Percentiles rank a stretch among this genome's conserved stretches.
Evolutionary conservation across 805 yeast genomes (phyloP).

Genomic region (Cyberlindnera americana): DNA sequence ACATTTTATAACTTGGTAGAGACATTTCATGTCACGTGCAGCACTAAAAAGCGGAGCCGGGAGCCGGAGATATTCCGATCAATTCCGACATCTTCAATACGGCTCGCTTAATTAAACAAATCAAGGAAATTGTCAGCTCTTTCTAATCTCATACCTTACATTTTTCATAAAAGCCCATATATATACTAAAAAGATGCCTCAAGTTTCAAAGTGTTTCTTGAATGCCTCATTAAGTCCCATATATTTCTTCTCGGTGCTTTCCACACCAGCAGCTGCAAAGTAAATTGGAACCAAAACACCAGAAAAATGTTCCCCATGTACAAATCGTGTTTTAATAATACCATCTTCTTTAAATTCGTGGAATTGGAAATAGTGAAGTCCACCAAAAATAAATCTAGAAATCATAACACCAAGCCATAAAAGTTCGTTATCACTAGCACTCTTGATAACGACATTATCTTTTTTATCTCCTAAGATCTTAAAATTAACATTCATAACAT

Average conservation of each 20-base stretch:
- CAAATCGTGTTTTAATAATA: neutral
- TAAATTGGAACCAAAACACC: constrained; percentile 2
- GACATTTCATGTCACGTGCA: too few species aligned
- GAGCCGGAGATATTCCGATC: too few species aligned
- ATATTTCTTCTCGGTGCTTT: neutral
- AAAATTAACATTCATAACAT: neutral
- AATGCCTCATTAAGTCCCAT: neutral
- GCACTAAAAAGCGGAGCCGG: too few species aligned
- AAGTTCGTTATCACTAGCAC: neutral
- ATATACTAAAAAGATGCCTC: too few species aligned
- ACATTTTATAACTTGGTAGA: too few species aligned
- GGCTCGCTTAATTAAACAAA: too few species aligned
- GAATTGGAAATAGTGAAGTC: constrained; percentile 4
- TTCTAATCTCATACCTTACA: too few species aligned
- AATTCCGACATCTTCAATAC: too few species aligned
- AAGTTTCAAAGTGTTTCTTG: constrained; percentile 2
- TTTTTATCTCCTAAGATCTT: neutral
- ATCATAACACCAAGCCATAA: constrained; percentile 1
- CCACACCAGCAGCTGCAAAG: neutral
- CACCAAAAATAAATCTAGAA: neutral
- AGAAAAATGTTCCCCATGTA: constrained; percentile 3
- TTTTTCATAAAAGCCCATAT: too few species aligned
- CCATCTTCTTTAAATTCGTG: neutral
- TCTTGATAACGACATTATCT: neutral
- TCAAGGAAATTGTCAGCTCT: too few species aligned